phyloP scores from a whole-genome alignment of 73 alveolate genomes.

The Paramecium pentaurelia region DNA sequence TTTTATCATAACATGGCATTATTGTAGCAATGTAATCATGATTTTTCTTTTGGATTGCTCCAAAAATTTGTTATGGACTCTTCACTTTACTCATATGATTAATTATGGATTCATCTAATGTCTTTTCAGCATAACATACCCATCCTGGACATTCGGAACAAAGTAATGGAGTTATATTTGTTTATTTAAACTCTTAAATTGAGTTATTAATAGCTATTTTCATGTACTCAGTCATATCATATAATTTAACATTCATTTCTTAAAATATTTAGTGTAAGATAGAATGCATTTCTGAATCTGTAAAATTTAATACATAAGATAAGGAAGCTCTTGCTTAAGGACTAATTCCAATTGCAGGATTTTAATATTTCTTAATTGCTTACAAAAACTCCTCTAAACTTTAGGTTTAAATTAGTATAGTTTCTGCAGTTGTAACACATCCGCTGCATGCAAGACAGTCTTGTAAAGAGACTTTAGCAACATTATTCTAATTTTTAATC shows the following conservation, averaged over 20 bases:
- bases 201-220: constrained; percentile 58
- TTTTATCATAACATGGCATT: constrained; percentile 98
- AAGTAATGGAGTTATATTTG: constrained; percentile 64
- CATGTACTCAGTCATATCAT: background rate
- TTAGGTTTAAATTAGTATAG: constrained; percentile 84
- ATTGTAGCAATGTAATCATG: constrained; percentile 79
- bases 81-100: constrained; percentile 86
- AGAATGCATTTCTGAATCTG: constrained; percentile 34
- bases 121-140: constrained; percentile 96
- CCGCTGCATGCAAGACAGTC: constrained; percentile 96
- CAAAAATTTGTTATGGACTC: constrained; percentile 85
- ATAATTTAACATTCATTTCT: background rate
- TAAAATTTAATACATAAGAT: constrained; percentile 62
- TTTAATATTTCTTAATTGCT: constrained; percentile 55
- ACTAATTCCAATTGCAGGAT: constrained; percentile 77
- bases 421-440: constrained; percentile 96
- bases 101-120: constrained; percentile 82
- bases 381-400: constrained; percentile 78
- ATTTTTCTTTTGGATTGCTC: constrained; percentile 4
- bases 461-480: constrained; percentile 74
- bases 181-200: constrained; percentile 68
- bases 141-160: constrained; percentile 98
- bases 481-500: constrained; percentile 61
- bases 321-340: constrained; percentile 84
- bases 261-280: background rate